These are phyloP conservation scores for Tricholoma sp. DNA, from an alignment of 768 basidiomycete genomes.

Conservation along the genomic window DNA sequence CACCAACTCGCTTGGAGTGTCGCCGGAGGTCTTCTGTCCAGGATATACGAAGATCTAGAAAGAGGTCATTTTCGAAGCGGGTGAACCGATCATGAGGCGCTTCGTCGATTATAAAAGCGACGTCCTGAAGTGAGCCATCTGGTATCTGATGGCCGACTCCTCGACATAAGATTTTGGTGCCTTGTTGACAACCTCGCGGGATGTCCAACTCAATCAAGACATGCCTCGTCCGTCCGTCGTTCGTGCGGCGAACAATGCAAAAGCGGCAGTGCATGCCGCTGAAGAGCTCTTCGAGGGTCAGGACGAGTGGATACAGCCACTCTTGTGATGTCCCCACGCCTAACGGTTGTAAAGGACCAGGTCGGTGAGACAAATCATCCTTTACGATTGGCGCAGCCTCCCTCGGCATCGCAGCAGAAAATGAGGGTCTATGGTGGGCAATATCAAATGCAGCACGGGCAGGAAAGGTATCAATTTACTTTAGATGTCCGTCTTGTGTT, in stretches of 20 bases:
- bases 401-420: neutral
- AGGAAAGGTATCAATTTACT: neutral
- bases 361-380: neutral
- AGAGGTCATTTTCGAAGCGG: conserved; percentile 52
- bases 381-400: neutral
- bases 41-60: conserved; percentile 49
- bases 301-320: conserved; percentile 61
- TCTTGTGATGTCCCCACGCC: conserved; percentile 44
- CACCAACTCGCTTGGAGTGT: conserved; percentile 43
- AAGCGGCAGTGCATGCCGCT: conserved; percentile 51
- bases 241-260: conserved; percentile 51
- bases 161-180: conserved; percentile 55
- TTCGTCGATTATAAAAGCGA: conserved; percentile 63
- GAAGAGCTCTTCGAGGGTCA: conserved; percentile 60
- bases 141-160: conserved; percentile 63
- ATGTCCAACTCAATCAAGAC: conserved; percentile 58
- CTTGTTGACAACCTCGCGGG: conserved; percentile 55
- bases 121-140: conserved; percentile 54
- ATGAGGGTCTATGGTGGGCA: neutral
- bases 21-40: conserved; percentile 47
- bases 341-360: conserved; percentile 33
- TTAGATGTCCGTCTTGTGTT: neutral
- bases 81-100: conserved; percentile 51
- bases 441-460: neutral
- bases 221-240: conserved; percentile 43